Evolutionary conservation across 108 stramenopile genomes (phyloP).

Genomic region (Fistulifera pelliculosa): DNA sequence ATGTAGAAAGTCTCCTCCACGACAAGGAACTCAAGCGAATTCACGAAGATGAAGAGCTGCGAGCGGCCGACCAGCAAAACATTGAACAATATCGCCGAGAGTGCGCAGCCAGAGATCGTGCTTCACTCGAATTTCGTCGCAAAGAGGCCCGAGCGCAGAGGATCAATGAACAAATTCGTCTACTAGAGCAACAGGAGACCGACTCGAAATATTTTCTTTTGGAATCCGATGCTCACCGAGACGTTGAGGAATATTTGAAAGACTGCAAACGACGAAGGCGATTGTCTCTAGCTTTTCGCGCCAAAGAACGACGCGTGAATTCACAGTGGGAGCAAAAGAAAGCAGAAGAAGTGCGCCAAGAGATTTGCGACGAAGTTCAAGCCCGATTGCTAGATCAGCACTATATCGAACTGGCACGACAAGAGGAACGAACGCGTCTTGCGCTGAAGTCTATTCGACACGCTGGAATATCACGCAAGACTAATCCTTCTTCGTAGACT

Average conservation of each 20-base stretch:
- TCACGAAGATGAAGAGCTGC: conserved; percentile 40
- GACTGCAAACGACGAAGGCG: conserved; percentile 60
- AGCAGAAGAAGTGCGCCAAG: conserved; percentile 29
- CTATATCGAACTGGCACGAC: conserved; percentile 54
- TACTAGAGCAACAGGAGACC: conserved; percentile 24
- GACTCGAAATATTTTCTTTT: conserved; percentile 48
- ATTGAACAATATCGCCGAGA: conserved; percentile 57
- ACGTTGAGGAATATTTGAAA: conserved; percentile 68
- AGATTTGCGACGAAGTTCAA: conserved; percentile 25
- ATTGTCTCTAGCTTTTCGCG: conserved; percentile 66
- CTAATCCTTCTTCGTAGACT: too few species aligned
- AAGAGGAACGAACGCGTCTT: conserved; percentile 50
- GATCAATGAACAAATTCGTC: conserved; percentile 40
- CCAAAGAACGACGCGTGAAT: conserved; percentile 66
- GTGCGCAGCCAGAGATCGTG: conserved; percentile 53
- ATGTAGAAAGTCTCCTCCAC: conserved; percentile 53
- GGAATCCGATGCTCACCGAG: conserved; percentile 50
- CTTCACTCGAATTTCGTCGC: conserved; percentile 51
- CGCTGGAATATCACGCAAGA: conserved; percentile 3
- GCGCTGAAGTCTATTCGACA: conserved; percentile 56
- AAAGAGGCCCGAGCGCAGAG: conserved; percentile 48
- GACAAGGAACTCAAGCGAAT: conserved; percentile 21
- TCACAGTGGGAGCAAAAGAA: conserved; percentile 35
- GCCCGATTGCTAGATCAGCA: conserved; percentile 46
- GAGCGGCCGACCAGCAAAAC: conserved; percentile 61